These are phyloP conservation scores for Plasmodium chabaudi DNA, from an alignment of 169 alveolate species.

Conservation along the genomic window DNA sequence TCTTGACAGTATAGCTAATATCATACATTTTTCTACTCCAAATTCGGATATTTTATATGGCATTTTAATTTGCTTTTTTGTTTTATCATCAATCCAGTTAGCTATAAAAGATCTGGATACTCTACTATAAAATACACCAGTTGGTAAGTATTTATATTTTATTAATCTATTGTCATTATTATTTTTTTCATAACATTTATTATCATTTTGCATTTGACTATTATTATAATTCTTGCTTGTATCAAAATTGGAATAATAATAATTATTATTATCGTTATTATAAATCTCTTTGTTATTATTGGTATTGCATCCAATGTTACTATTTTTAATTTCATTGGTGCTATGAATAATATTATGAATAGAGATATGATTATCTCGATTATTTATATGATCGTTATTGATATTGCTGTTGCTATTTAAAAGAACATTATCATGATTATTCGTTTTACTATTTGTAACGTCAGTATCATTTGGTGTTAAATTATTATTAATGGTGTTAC, in stretches of 20 bases:
- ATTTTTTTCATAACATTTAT: slow-evolving; percentile 11
- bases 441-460: background rate
- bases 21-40: slow-evolving; percentile 73
- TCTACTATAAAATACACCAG: slow-evolving; percentile 72
- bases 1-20: slow-evolving; percentile 68
- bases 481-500: background rate
- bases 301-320: background rate
- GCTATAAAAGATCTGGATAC: slow-evolving; percentile 72
- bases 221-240: background rate
- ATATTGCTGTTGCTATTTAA: too few relatives aligned
- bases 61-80: slow-evolving; percentile 67
- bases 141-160: slow-evolving; percentile 63
- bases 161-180: slow-evolving; percentile 25
- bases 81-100: slow-evolving; percentile 71
- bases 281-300: slow-evolving; percentile 2
- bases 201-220: background rate
- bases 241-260: background rate
- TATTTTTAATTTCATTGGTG: too few relatives aligned
- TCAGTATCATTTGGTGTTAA: background rate
- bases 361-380: too few relatives aligned
- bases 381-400: too few relatives aligned
- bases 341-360: too few relatives aligned
- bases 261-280: slow-evolving; percentile 2
- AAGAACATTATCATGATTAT: background rate
- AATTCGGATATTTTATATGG: slow-evolving; percentile 74